Evolutionary conservation across 805 yeast genomes (phyloP), one percentile per base, ranked within the genome.

Genomic region (Suhomyces vadensis): DNA sequence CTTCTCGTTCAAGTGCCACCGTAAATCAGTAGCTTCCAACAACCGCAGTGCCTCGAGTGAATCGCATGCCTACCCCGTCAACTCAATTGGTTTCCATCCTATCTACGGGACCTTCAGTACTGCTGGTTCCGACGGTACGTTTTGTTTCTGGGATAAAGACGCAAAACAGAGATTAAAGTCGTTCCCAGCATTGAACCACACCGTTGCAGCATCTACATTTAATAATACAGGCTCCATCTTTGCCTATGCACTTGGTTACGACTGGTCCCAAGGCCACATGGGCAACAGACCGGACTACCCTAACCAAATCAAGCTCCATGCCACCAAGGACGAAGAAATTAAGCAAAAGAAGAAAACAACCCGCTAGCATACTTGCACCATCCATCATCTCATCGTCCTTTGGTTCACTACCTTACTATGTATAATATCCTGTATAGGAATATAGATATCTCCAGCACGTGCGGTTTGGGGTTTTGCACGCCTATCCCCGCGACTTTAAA

Each of bases 91-190:
- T 6, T 88, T 91, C 73, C 97, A 94, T 60, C 98, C 98, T 3
- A 71, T 79, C 10, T 83, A 83, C 64, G 97, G 97, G 35, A 90
- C 98, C 1, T 85, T 94, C 65, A 83, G 84, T 39, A 94, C 99
- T 4, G 94, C 95, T 1, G 98, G 99, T 9, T 78, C 94, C 19
- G 99, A 94, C 65, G 99, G 99, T 17, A 76, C 91, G 10, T 85
- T 91, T 71, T 83, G 90, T 56, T 85, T 88, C 71, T 94, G 99
- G 99, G 98, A 94, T 64, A 89, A 88, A 64, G 96, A 89, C 56
- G 85, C 94, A 42, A 82, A 85, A 61, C 95, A 87, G 61, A 78
- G 98, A 55, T 77, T 94, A 53, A 87, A 85, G 66, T 87, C 85
- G 25, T 86, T 81, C 71, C 89, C 95, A 4, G 67, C 79, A 7